A percentile compares a stretch with the other conserved stretches of the same genome.
phyloP scores from a whole-genome alignment of 139 green algal species.

The Zygnema cylindricum region DNA sequence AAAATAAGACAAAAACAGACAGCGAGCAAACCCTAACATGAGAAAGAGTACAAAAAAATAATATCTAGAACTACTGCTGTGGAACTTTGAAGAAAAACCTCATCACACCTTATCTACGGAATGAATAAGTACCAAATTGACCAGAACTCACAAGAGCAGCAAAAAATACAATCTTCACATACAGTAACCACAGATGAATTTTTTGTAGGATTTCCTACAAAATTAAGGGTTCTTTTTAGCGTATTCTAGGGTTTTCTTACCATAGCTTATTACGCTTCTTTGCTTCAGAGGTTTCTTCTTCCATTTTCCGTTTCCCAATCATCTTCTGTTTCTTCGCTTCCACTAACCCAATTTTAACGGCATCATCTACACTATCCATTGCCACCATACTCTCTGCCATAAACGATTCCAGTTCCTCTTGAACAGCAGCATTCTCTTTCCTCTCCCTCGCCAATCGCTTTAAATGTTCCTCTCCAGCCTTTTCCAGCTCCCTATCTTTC shows the following conservation, averaged over 20 bases:
- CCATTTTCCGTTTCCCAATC: slow-evolving; percentile 14
- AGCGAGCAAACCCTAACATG: too few species aligned
- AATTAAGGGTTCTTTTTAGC: neutral
- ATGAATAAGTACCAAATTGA: neutral
- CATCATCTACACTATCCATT: slow-evolving; percentile 40
- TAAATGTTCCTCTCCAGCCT: slow-evolving; percentile 77
- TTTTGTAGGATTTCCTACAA: too few species aligned
- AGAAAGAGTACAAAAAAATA: too few species aligned
- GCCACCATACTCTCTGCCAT: slow-evolving; percentile 2
- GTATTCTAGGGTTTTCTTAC: neutral
- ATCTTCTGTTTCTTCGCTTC: slow-evolving; percentile 28
- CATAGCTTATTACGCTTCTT: slow-evolving; percentile 11
- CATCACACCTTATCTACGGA: neutral
- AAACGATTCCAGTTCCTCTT: slow-evolving; percentile 12
- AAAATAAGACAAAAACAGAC: neutral
- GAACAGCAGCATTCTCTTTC: slow-evolving; percentile 25
- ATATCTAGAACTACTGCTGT: too few species aligned
- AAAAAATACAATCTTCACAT: neutral
- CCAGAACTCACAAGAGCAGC: neutral
- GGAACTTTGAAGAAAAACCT: too few species aligned
- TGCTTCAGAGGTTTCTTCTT: neutral
- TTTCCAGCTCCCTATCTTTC: slow-evolving; percentile 85
- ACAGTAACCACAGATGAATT: neutral
- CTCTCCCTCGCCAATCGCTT: slow-evolving; percentile 73
- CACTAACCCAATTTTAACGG: slow-evolving; percentile 24